phyloP scores from a whole-genome alignment of 75 land plant genomes.

The Pinus tabuliformis region DNA sequence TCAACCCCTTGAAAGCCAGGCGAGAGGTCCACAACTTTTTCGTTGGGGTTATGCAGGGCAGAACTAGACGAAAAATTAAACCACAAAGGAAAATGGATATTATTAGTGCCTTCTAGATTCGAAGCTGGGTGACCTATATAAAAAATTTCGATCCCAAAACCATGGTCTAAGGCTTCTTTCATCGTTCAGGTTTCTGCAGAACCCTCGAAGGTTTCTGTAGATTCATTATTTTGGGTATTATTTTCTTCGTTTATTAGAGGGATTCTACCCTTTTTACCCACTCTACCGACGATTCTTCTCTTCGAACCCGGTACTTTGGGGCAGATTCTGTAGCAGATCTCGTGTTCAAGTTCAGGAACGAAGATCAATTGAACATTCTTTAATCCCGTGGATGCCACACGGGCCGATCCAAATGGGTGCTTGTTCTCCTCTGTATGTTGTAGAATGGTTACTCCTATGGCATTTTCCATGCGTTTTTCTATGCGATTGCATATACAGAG shows the following conservation, averaged over 20 bases:
- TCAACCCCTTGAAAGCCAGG: constrained; percentile 20
- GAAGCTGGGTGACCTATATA: constrained; percentile 3
- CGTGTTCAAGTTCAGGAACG: constrained; percentile 52
- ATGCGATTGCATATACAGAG: constrained; percentile 73
- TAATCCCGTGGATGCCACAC: constrained; percentile 71
- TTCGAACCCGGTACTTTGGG: constrained; percentile 29
- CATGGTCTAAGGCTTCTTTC: constrained; percentile 17
- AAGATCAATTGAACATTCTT: constrained; percentile 49
- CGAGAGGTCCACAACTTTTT: constrained; percentile 42
- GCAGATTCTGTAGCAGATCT: constrained; percentile 32
- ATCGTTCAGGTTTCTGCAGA: not conserved
- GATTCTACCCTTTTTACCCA: constrained; percentile 10
- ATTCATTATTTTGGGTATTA: not conserved
- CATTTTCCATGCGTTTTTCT: constrained; percentile 30
- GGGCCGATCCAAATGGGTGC: constrained; percentile 73
- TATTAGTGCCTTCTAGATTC: constrained; percentile 14
- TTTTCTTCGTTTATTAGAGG: not conserved
- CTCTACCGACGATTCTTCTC: constrained; percentile 21
- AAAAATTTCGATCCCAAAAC: constrained; percentile 33
- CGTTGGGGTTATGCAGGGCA: constrained; percentile 71
- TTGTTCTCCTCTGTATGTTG: constrained; percentile 76
- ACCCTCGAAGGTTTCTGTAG: not conserved
- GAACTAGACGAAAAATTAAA: constrained; percentile 50
- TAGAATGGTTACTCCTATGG: constrained; percentile 67
- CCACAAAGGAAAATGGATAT: constrained; percentile 23